phyloP scores from a whole-genome alignment of 805 yeast genomes.

The Pichia manshurica region DNA sequence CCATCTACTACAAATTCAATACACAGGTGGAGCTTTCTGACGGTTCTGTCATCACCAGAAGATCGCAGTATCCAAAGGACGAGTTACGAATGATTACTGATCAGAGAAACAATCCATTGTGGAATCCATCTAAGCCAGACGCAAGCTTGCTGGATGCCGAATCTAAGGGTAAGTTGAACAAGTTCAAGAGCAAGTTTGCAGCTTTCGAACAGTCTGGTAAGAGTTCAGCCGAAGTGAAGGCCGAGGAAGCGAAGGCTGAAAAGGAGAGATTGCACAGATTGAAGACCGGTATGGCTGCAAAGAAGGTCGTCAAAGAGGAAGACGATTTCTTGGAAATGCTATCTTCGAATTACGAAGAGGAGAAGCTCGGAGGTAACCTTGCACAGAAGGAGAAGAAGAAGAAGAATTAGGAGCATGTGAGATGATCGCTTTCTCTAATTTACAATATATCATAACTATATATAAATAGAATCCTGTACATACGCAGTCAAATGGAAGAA shows the following conservation, averaged over 20 bases:
- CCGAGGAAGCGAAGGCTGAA: constrained; percentile 22
- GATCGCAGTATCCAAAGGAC: constrained; percentile 81
- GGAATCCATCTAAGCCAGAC: constrained; percentile 87
- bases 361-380: constrained; percentile 33
- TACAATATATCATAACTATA: background rate
- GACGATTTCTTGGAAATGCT: constrained; percentile 51
- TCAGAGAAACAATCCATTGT: constrained; percentile 77
- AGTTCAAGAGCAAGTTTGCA: constrained; percentile 63
- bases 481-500: too few species aligned
- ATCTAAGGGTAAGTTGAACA: constrained; percentile 74
- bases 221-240: constrained; percentile 26
- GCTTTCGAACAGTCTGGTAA: constrained; percentile 38
- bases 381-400: constrained; percentile 29
- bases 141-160: constrained; percentile 69
- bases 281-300: constrained; percentile 24
- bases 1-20: constrained; percentile 86
- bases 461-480: constrained; percentile 5
- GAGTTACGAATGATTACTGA: constrained; percentile 84
- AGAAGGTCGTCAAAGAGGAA: constrained; percentile 21
- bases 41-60: constrained; percentile 81
- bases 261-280: constrained; percentile 27
- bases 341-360: constrained; percentile 39
- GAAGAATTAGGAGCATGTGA: constrained; percentile 12
- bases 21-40: constrained; percentile 87
- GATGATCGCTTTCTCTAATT: too few species aligned